A percentile compares a stretch with the other conserved stretches of the same genome.
Conservation (phyloP, 306 rosid species). For the Ormosia emarginata region DNA sequence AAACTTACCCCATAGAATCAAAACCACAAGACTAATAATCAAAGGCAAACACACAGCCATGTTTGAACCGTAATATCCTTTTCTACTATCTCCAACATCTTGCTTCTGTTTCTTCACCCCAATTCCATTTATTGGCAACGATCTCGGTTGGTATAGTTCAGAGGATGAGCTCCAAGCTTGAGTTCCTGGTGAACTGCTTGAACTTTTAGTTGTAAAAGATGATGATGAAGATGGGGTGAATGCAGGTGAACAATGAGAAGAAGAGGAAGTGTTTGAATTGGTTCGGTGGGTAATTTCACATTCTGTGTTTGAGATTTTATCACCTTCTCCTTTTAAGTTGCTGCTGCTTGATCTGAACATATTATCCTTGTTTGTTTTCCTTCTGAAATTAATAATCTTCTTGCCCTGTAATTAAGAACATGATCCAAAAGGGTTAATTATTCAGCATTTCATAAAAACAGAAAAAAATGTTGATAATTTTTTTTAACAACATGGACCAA, state of each 20-base stretch:
- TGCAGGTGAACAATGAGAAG: not conserved
- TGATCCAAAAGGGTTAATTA: not conserved
- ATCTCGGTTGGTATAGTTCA: not conserved
- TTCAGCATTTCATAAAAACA: not conserved
- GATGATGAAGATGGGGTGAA: constrained; percentile 12
- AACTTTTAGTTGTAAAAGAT: not conserved
- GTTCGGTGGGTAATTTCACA: not conserved
- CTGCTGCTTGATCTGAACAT: not conserved
- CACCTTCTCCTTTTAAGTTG: not conserved
- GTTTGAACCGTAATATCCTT: not conserved
- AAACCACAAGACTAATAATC: constrained; percentile 6
- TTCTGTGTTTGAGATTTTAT: not conserved
- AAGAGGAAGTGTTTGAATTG: not conserved
- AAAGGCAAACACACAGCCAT: not conserved
- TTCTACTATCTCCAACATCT: not conserved
- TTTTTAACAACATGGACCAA: not conserved
- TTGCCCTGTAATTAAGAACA: constrained; percentile 13
- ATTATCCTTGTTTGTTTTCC: not conserved
- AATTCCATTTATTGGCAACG: not conserved
- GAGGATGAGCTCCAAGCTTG: not conserved
- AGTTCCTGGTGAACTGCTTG: not conserved
- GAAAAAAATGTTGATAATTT: not conserved
- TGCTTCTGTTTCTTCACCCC: not conserved
- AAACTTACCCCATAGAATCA: constrained; percentile 31
- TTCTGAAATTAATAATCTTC: constrained; percentile 9